Evolutionary conservation across 495 filamentous ascomycete species (phyloP).

Genomic region (Tirmania nivea): DNA sequence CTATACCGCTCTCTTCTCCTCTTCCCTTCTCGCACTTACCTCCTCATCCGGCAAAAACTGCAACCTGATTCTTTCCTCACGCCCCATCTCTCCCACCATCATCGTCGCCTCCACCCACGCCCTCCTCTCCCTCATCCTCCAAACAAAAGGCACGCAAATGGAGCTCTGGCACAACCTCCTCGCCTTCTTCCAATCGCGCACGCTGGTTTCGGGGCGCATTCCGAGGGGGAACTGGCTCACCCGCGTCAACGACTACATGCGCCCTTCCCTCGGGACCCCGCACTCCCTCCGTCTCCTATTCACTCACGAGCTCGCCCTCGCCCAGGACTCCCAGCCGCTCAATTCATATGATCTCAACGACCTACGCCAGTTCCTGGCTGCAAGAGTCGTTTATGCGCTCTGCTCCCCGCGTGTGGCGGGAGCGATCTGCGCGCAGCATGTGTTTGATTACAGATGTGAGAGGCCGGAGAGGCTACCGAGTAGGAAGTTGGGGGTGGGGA

Average conservation of each 20-base stretch:
- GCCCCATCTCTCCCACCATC: conserved; percentile 57
- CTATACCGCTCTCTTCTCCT: conserved; percentile 60
- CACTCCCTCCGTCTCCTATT: conserved; percentile 51
- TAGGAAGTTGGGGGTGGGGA: conserved; percentile 18
- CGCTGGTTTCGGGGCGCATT: conserved; percentile 51
- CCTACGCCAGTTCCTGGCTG: conserved; percentile 54
- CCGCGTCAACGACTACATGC: conserved; percentile 37
- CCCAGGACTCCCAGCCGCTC: conserved; percentile 29
- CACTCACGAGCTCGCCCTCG: conserved; percentile 36
- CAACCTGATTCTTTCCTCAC: conserved; percentile 48
- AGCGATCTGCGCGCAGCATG: conserved; percentile 57
- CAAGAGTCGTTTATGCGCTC: conserved; percentile 67
- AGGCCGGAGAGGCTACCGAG: conserved; percentile 11
- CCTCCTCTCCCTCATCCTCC: conserved; percentile 39
- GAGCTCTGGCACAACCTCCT: conserved; percentile 33
- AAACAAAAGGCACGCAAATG: conserved; percentile 25
- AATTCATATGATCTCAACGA: conserved; percentile 50
- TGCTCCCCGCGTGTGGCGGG: conserved; percentile 66
- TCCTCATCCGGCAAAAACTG: conserved; percentile 52
- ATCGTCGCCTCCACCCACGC: conserved; percentile 59
- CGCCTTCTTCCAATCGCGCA: conserved; percentile 46
- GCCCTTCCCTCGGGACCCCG: conserved; percentile 41
- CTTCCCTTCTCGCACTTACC: conserved; percentile 71
- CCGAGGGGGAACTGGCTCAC: conserved; percentile 40
- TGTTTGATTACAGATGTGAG: conserved; percentile 64